These are phyloP conservation scores for Lasiosphaeris hirsuta DNA, from an alignment of 495 filamentous ascomycete species.

Conservation along the genomic window DNA sequence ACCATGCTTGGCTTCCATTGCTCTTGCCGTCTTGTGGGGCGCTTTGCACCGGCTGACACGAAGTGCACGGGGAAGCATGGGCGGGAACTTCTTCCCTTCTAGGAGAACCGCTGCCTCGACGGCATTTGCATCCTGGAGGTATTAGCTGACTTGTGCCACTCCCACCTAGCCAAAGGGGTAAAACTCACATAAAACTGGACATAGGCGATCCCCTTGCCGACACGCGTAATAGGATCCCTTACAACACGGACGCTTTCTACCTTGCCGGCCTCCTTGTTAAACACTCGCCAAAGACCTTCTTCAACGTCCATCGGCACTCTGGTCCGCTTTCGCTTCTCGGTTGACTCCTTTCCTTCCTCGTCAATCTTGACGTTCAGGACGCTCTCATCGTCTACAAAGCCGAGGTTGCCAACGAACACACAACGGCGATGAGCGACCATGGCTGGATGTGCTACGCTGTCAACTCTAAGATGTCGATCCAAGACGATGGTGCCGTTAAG, in stretches of 20 bases:
- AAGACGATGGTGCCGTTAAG: slow-evolving; percentile 84
- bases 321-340: slow-evolving; percentile 59
- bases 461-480: slow-evolving; percentile 84
- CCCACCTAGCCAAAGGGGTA: background rate
- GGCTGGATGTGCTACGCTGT: slow-evolving; percentile 83
- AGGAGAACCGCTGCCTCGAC: slow-evolving; percentile 86
- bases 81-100: slow-evolving; percentile 87
- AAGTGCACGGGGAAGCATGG: slow-evolving; percentile 82
- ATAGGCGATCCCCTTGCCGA: slow-evolving; percentile 97
- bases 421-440: slow-evolving; percentile 80
- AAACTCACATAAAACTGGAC: slow-evolving; percentile 76
- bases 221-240: slow-evolving; percentile 80
- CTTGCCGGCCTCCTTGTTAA: slow-evolving; percentile 66
- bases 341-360: slow-evolving; percentile 40
- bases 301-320: slow-evolving; percentile 83
- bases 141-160: background rate
- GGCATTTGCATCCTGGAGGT: slow-evolving; percentile 65
- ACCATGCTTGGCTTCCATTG: slow-evolving; percentile 33
- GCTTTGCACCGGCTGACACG: slow-evolving; percentile 83
- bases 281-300: slow-evolving; percentile 91
- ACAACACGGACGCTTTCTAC: slow-evolving; percentile 95
- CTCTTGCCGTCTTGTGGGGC: slow-evolving; percentile 62
- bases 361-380: slow-evolving; percentile 58
- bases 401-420: slow-evolving; percentile 94
- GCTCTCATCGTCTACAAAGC: slow-evolving; percentile 85